phyloP scores from a whole-genome alignment of 805 yeast genomes.

The Metschnikowia vanudenii region DNA sequence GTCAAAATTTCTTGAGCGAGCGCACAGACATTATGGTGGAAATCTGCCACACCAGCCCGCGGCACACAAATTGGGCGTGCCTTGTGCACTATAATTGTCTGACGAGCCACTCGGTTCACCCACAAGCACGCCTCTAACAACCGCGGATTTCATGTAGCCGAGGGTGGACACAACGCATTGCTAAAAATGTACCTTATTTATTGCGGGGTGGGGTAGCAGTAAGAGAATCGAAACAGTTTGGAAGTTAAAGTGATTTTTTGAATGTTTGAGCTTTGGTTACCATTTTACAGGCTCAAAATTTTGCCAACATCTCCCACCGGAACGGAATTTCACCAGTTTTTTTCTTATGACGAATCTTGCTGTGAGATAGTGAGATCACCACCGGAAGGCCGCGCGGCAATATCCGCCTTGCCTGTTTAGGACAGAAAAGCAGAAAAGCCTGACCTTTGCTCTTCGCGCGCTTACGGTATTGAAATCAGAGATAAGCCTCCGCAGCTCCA shows the following conservation, averaged over 20 bases:
- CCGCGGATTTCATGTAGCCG: conserved; percentile 3
- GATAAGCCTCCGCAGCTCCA: conserved; percentile 6
- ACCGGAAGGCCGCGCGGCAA: too few species aligned
- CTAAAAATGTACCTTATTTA: neutral
- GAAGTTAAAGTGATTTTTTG: neutral
- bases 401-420: neutral
- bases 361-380: neutral
- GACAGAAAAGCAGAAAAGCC: neutral
- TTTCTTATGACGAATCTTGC: too few species aligned
- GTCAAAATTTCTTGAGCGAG: neutral
- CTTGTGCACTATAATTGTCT: neutral
- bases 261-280: neutral
- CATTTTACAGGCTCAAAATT: too few species aligned
- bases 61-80: conserved; percentile 1
- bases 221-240: neutral
- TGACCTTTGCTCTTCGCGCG: neutral
- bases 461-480: neutral
- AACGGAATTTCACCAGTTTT: too few species aligned
- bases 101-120: neutral
- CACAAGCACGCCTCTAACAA: too few species aligned
- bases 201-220: neutral
- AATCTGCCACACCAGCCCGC: conserved; percentile 2
- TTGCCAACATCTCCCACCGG: too few species aligned
- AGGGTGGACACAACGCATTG: neutral
- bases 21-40: neutral